Base-by-base conservation (phyloP, 2,329 filamentous ascomycete species). In the Monosporascus sp. region DNA sequence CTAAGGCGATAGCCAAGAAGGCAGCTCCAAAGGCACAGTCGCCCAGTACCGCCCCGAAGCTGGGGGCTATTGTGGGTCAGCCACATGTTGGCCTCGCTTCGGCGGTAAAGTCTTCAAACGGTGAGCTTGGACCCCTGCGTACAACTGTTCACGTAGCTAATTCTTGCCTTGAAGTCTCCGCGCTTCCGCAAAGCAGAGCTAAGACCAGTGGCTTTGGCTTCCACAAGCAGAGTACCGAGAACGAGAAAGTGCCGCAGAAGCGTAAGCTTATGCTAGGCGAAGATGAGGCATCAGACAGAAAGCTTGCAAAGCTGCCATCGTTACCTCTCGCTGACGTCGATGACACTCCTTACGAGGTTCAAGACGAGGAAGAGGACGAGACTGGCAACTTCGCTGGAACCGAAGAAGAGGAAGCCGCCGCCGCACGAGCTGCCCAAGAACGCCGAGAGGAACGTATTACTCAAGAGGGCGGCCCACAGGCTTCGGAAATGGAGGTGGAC, bases 181-280 rank as follows among this genome's bases (percentile, higher is more conserved):
- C 79, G 49, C 77, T 85, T 56, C 81, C 85, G 31, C 89, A 86
- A 70, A 84, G 83, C 55, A 85, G 82, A 62, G 80, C 82, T 49
- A 92, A 92, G 65, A 81, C 95, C 48, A 88, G 88, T 67, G 86
- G 87, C 35, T 97, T 97, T 65, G 93, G 91, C 2, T 84, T 97
- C 55, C 79, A 81, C 54, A 94, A 90, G 68, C 74, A 81, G 43
- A 77, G 78, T 50, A 72, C 75, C 48, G 90, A 91, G 51, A 70
- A 70, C 22, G 87, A 89, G 50, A 91, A 89, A 64, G 70, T 80
- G 3, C 77, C 82, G 4, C 77, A 82, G 20, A 91, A 90, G 66
- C 87, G 86, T 61, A 91, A 89, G 56, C 77, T 96, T 22, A 86
- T 91, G 62, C 86, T 97, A 62, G 92, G 89, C 56, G 93, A 97